Conservation (phyloP, 2,329 filamentous ascomycete species). For the Eurotiales sp. region DNA sequence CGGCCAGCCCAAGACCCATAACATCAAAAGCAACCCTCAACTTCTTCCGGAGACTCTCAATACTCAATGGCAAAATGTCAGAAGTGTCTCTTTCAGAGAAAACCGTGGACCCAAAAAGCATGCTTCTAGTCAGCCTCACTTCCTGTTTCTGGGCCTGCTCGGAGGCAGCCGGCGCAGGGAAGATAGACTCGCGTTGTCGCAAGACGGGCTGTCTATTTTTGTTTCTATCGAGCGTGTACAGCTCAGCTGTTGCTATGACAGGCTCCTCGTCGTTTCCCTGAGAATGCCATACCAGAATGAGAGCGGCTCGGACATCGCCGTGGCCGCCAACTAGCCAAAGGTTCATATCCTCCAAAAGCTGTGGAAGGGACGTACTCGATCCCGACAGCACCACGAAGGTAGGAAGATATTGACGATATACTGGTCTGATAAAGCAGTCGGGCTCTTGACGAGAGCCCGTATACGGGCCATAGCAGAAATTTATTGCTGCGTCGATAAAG, state of each 20-base stretch:
- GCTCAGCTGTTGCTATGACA: background rate
- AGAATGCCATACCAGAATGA: slow-evolving; percentile 2
- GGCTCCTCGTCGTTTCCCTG: background rate
- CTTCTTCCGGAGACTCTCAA: background rate
- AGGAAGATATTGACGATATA: background rate
- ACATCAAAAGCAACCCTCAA: background rate
- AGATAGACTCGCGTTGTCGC: background rate
- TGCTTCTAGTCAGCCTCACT: background rate
- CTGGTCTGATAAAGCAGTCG: background rate
- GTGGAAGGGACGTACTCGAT: background rate
- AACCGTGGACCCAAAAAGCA: background rate
- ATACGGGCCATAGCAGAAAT: background rate
- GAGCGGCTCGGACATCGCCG: background rate
- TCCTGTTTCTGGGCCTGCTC: background rate
- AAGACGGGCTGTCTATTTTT: background rate
- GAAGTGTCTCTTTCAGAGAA: background rate
- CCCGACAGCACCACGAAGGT: background rate
- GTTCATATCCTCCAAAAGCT: slow-evolving; percentile 6
- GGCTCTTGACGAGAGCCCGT: slow-evolving; percentile 3
- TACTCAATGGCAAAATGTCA: background rate
- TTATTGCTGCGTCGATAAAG: background rate
- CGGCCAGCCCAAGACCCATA: background rate
- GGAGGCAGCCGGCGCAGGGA: background rate
- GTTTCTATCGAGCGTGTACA: background rate
- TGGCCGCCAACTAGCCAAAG: slow-evolving; percentile 7